Evolutionary conservation across 495 filamentous ascomycete genomes (phyloP).

Genomic region (Xylaria scruposa): DNA sequence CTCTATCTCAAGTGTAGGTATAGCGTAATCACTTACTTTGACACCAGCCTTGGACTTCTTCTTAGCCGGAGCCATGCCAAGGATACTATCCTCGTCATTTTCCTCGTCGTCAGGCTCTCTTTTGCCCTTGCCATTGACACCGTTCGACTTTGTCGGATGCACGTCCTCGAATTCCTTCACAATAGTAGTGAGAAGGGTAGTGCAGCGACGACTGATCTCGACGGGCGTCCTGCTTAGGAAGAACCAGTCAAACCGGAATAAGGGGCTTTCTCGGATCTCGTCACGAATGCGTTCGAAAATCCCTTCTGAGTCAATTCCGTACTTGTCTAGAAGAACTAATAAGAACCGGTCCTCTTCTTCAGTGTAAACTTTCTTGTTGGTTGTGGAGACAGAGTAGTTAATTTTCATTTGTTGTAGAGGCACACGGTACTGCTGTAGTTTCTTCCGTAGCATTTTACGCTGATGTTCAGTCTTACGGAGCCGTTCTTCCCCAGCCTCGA

Average conservation of each 20-base stretch:
- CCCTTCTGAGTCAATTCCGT: constrained; percentile 83
- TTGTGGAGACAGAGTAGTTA: constrained; percentile 97
- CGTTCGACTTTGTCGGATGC: constrained; percentile 62
- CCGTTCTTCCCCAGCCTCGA: constrained; percentile 91
- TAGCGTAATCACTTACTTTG: constrained; percentile 54
- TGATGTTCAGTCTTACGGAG: constrained; percentile 88
- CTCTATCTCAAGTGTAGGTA: background rate
- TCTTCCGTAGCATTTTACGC: constrained; percentile 90
- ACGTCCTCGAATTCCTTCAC: constrained; percentile 87
- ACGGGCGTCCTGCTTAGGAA: constrained; percentile 92
- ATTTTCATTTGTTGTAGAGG: constrained; percentile 97
- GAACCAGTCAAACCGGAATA: constrained; percentile 99
- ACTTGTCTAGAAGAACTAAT: constrained; percentile 88
- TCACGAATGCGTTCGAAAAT: constrained; percentile 87
- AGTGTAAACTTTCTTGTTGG: constrained; percentile 99
- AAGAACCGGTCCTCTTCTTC: constrained; percentile 98
- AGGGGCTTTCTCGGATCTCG: constrained; percentile 89
- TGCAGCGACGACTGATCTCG: constrained; percentile 90
- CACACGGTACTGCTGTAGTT: constrained; percentile 94
- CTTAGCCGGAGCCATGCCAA: constrained; percentile 78
- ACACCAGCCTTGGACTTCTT: constrained; percentile 87
- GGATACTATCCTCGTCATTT: constrained; percentile 80
- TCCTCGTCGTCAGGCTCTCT: constrained; percentile 76
- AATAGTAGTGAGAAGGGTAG: constrained; percentile 91
- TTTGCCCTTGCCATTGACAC: constrained; percentile 73